A percentile compares a stretch with the other conserved stretches of the same genome.
Conservation (phyloP, 345 rosid genomes). For the Raphanus raphanistrum region DNA sequence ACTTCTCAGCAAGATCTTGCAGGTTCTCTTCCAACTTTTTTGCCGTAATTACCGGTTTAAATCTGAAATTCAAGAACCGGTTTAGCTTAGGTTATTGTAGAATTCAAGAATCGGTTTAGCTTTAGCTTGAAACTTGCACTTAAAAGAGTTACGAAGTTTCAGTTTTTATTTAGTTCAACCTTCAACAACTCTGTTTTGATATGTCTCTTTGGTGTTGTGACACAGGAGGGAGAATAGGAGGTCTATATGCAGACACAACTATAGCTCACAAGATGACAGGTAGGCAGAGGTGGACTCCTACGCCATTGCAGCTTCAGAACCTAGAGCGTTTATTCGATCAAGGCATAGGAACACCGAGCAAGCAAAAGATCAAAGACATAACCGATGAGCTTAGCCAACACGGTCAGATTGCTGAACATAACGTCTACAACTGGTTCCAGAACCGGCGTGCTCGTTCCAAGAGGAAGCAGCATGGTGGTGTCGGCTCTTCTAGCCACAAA, state of each 20-base stretch:
- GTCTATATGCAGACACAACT: conserved; percentile 36
- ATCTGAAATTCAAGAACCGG: conserved; percentile 17
- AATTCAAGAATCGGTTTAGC: not conserved
- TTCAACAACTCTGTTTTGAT: not conserved
- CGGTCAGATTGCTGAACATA: conserved; percentile 87
- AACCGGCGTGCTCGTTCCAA: conserved; percentile 97
- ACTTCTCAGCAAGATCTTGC: conserved; percentile 96
- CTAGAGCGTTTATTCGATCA: conserved; percentile 85
- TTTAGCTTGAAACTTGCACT: not conserved
- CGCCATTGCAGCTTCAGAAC: conserved; percentile 87
- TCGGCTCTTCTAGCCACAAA: conserved; percentile 43
- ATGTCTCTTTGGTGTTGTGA: not conserved
- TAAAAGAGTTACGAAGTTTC: conserved; percentile 16
- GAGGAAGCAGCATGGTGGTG: conserved; percentile 63
- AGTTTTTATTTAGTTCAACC: conserved; percentile 1
- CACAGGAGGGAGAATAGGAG: conserved; percentile 79
- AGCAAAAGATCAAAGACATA: conserved; percentile 93
- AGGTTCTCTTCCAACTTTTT: conserved; percentile 41
- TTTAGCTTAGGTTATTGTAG: conserved; percentile 10
- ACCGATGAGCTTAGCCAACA: conserved; percentile 90
- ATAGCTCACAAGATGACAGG: conserved; percentile 79
- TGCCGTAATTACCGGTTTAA: conserved; percentile 3
- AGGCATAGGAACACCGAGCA: conserved; percentile 96
- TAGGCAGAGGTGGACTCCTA: conserved; percentile 99
- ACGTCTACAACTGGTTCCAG: conserved; percentile 97